Conservation (phyloP, 331 rosid genomes). For the Quercus tomentella region DNA sequence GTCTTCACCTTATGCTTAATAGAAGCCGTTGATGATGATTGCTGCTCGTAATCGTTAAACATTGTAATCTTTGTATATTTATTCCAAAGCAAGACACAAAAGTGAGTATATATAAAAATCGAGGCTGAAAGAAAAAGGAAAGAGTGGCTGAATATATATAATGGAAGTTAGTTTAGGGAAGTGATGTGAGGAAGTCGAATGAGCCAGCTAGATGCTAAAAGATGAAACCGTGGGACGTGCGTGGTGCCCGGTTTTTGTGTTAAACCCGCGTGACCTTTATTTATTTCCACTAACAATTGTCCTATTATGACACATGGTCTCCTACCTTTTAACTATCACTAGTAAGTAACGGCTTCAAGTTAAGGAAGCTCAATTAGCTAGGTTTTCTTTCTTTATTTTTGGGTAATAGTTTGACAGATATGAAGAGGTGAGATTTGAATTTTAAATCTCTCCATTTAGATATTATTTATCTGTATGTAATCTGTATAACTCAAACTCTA, state of each 20-base stretch:
- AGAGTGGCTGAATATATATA: constrained; percentile 1
- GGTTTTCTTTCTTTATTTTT: no score
- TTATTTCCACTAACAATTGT: not conserved
- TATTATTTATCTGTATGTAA: no score
- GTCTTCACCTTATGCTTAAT: constrained; percentile 19
- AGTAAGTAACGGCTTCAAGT: no score
- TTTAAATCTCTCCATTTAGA: no score
- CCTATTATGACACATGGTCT: no score
- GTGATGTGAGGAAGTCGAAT: not conserved
- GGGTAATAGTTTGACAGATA: no score
- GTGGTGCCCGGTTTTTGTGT: constrained; percentile 23
- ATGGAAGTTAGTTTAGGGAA: not conserved
- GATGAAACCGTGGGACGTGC: constrained; percentile 30
- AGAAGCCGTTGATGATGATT: constrained; percentile 1
- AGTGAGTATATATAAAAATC: no score
- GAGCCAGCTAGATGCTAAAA: not conserved
- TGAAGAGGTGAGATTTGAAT: no score
- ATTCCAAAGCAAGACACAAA: not conserved
- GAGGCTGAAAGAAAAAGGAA: not conserved
- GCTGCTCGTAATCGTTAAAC: constrained; percentile 1
- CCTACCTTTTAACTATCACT: no score
- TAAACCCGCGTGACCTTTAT: constrained; percentile 22
- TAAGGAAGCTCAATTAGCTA: no score
- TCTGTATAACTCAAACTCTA: no score
- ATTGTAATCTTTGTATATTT: not conserved